Conservation (phyloP, 2,329 filamentous ascomycete genomes). For the Amauroascus niger region DNA sequence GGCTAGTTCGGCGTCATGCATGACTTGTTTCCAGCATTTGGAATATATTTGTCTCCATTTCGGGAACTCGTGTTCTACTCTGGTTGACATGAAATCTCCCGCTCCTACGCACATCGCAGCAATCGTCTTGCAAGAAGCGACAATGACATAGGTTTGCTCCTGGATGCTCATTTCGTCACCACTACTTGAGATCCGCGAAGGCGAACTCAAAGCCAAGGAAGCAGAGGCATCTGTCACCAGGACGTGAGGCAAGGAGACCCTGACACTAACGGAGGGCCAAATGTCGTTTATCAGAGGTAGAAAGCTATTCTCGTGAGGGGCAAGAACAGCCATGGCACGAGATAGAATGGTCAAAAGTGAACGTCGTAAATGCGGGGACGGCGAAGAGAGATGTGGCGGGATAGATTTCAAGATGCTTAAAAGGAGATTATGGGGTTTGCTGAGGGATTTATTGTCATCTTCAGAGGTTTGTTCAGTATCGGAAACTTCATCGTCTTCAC, state of each 20-base stretch:
- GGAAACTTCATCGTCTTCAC: slow-evolving; percentile 20
- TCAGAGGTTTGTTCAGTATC: slow-evolving; percentile 34
- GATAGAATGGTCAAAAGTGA: slow-evolving; percentile 68
- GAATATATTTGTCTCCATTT: slow-evolving; percentile 36
- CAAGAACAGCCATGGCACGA: slow-evolving; percentile 62
- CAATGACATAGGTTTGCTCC: slow-evolving; percentile 46
- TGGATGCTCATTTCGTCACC: slow-evolving; percentile 23
- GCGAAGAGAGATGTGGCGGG: slow-evolving; percentile 81
- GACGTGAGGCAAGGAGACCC: slow-evolving; percentile 37
- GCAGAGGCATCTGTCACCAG: slow-evolving; percentile 46
- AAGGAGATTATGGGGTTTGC: slow-evolving; percentile 71
- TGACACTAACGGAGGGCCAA: slow-evolving; percentile 63
- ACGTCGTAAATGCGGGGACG: slow-evolving; percentile 66
- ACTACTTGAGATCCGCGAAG: slow-evolving; percentile 49
- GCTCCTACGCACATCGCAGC: slow-evolving; percentile 58
- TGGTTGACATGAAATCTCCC: slow-evolving; percentile 67
- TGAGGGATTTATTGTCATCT: slow-evolving; percentile 52
- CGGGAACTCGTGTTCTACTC: slow-evolving; percentile 61
- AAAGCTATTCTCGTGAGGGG: slow-evolving; percentile 69
- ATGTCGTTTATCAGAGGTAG: slow-evolving; percentile 80
- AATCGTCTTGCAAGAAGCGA: slow-evolving; percentile 61
- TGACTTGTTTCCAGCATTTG: slow-evolving; percentile 31
- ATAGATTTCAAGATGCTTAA: slow-evolving; percentile 72
- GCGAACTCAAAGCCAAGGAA: slow-evolving; percentile 19
- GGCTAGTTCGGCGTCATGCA: slow-evolving; percentile 29